Percentiles rank a stretch among this genome's conserved stretches.
phyloP scores from a whole-genome alignment of 208 protist genomes.

The Trypanosoma lewisi region DNA sequence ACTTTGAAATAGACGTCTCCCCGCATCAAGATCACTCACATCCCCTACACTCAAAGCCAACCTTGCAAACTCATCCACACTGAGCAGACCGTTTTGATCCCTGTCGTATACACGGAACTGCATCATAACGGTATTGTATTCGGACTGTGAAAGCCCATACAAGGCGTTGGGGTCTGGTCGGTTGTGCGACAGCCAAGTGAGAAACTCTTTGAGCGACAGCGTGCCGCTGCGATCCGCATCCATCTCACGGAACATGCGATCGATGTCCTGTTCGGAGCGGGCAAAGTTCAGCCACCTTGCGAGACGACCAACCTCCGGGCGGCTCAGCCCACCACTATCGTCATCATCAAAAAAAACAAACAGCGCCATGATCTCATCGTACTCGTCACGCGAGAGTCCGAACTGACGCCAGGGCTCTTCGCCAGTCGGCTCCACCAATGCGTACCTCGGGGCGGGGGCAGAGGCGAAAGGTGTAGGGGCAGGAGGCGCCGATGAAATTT shows the following conservation, averaged over 20 bases:
- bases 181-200: constrained; percentile 71
- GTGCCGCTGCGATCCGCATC: constrained; percentile 55
- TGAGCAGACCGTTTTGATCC: constrained; percentile 64
- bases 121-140: constrained; percentile 89
- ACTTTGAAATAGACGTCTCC: constrained; percentile 45
- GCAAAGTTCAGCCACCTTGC: constrained; percentile 84
- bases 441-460: constrained; percentile 16
- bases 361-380: constrained; percentile 78
- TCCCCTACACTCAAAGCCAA: constrained; percentile 54
- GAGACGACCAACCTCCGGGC: constrained; percentile 55
- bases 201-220: constrained; percentile 68
- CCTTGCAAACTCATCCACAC: constrained; percentile 55
- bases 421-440: constrained; percentile 44
- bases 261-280: constrained; percentile 50
- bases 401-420: constrained; percentile 55
- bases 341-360: constrained; percentile 84
- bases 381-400: constrained; percentile 67
- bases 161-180: constrained; percentile 67
- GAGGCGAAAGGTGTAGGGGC: not conserved
- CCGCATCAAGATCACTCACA: constrained; percentile 30
- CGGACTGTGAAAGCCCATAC: constrained; percentile 71
- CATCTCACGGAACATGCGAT: constrained; percentile 81
- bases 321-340: constrained; percentile 59
- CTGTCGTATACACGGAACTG: constrained; percentile 78
- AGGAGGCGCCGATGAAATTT: not conserved